Evolutionary conservation across 2,329 filamentous ascomycete genomes (phyloP).

Genomic region (Teratosphaeria gauchensis): DNA sequence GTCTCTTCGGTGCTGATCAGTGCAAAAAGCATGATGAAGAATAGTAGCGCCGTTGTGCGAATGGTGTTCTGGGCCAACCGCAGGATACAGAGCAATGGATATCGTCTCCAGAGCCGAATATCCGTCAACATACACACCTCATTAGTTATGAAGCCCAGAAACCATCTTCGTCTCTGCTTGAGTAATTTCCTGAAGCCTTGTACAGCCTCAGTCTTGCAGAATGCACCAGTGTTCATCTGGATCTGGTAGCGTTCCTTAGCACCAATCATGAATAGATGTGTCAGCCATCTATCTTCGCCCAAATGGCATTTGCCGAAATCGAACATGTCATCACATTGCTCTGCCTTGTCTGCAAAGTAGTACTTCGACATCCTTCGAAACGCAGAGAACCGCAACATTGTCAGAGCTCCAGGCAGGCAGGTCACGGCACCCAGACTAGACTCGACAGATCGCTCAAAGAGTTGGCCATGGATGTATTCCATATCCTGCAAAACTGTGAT

Average conservation of each 20-base stretch:
- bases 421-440: constrained; percentile 91
- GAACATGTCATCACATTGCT: constrained; percentile 90
- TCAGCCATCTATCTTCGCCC: constrained; percentile 93
- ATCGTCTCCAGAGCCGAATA: constrained; percentile 79
- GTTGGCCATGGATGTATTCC: constrained; percentile 94
- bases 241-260: constrained; percentile 90
- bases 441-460: constrained; percentile 92
- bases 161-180: constrained; percentile 94
- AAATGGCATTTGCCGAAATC: constrained; percentile 94
- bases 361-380: constrained; percentile 96
- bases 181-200: constrained; percentile 76
- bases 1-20: constrained; percentile 75
- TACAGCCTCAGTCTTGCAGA: constrained; percentile 96
- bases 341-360: constrained; percentile 95
- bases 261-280: constrained; percentile 95
- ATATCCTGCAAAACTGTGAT: constrained; percentile 93
- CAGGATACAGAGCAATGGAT: constrained; percentile 75
- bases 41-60: constrained; percentile 82
- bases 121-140: constrained; percentile 98
- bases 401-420: constrained; percentile 88
- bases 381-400: constrained; percentile 89
- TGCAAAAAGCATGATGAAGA: constrained; percentile 87
- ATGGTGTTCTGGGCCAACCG: constrained; percentile 96
- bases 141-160: constrained; percentile 62
- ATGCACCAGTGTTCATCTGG: constrained; percentile 93